Evolutionary conservation across 768 basidiomycete genomes (phyloP).

Genomic region (Phanerochaete carnosa): DNA sequence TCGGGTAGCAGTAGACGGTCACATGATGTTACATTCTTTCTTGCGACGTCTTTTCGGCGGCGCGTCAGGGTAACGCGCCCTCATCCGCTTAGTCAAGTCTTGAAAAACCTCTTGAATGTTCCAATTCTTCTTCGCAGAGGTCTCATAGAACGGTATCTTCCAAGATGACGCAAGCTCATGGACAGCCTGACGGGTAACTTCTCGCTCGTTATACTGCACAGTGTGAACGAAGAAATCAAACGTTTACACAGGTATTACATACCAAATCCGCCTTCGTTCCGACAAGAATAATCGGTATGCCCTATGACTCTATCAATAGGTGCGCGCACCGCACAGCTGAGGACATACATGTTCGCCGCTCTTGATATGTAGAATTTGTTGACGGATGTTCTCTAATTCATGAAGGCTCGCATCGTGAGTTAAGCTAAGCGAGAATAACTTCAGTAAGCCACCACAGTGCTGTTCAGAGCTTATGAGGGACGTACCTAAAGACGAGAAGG

Average conservation of each 20-base stretch:
- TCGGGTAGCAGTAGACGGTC: background rate
- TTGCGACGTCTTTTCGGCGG: constrained; percentile 27
- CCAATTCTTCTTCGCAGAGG: constrained; percentile 85
- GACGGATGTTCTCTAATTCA: constrained; percentile 76
- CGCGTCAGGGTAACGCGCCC: constrained; percentile 51
- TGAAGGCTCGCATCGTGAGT: constrained; percentile 79
- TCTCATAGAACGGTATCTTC: constrained; percentile 80
- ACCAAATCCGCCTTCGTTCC: constrained; percentile 82
- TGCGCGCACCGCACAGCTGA: background rate
- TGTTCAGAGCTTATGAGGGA: background rate
- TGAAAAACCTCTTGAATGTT: constrained; percentile 77
- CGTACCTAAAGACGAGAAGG: constrained; percentile 77
- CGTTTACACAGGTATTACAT: background rate
- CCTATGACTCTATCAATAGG: constrained; percentile 30
- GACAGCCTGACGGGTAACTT: constrained; percentile 64
- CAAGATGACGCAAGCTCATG: constrained; percentile 62
- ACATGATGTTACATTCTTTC: constrained; percentile 19
- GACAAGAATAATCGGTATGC: constrained; percentile 78
- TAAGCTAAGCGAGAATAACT: constrained; percentile 42
- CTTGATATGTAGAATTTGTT: constrained; percentile 80
- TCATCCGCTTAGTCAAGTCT: constrained; percentile 74
- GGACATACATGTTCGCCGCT: constrained; percentile 53
- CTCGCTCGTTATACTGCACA: constrained; percentile 57
- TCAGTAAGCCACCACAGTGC: background rate
- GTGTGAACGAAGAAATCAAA: background rate